Base-by-base conservation (phyloP, 139 green algal species). In the Pseudopediastrum boryanum region DNA sequence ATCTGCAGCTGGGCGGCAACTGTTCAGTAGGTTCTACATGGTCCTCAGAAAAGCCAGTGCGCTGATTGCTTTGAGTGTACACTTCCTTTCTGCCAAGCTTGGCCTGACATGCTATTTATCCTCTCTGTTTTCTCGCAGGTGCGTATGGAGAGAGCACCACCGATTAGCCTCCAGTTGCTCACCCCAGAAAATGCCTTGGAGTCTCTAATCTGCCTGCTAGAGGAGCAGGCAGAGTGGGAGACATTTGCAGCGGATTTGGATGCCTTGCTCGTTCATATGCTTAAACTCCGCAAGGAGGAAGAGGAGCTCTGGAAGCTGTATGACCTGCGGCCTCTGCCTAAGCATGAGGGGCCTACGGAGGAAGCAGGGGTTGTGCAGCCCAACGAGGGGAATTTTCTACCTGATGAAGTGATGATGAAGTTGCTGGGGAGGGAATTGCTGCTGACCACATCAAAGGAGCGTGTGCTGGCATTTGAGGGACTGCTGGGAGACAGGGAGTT, bases 391-490 rank as follows among this genome's bases (percentile, higher is more conserved):
- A 8, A 6, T 33, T 8, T 56, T 27, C 65, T 92, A 39, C 87
- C 89, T 25, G 90, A 95, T 58, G 48, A 80, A 10, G 86, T 91
- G 35, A 85, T 95, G 27, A 51, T 92, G 35, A 77, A 70, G 38
- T 89, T 95, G 87, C 84, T 96, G 74, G 62, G 78, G 27, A 84
- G 92, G 3, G 93, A 97, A 85, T 78, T 76, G 51, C 87, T 96
- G 63, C 87, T 97, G 44, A 96, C 92, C 21, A 59, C 79, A 12
- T 89, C 92, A 67, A 97, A 96, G 88, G 84, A 96, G 75, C 87
- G 95, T 58, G 83, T 74, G 13, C 84, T 96, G 39, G 52, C 86
- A 48, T 91, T 89, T 63, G 88, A 94, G 64, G 89, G 92, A 48
- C 61, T 89, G 23, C 78, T 76, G 54, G 72, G 74, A 31, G 87